Base-by-base conservation (phyloP, 495 filamentous ascomycete genomes). In the Pyrenula massariospora region DNA sequence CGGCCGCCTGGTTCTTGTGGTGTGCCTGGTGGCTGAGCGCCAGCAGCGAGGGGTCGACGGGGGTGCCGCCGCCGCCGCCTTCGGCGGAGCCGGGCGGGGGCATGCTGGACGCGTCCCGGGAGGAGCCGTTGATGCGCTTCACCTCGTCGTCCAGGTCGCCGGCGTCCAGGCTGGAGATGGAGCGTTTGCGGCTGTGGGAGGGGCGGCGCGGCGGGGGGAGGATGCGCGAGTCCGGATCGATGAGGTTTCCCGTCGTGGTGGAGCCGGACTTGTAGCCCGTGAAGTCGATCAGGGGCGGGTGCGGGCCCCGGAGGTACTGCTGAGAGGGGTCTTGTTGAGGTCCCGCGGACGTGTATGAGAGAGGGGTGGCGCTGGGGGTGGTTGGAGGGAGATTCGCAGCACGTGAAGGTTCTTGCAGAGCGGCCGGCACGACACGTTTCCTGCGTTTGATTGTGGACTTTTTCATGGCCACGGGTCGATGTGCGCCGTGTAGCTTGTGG, bases 401-500 rank as follows among this genome's bases (percentile, higher is more conserved):
- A 56, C 31, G 49, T 54, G 20, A 22, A 12, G 54, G 54, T 31
- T 25, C 62, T 55, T 12, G 79, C 50, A 79, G 69, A 19, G 88
- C 90, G n/a, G n/a, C n/a, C 20, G 93, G 92, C 48, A 98, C 89
- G 15, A 98, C 91, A 20, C 93, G 86, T 73, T 97, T 98, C 57
- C 93, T 84, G 48, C 93, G 82, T 70, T 97, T 97, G 68, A 98
- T 98, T 54, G 93, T 84, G 0, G 87, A 85, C 70, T 96, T 97
- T 70, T 98, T 98, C 94, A 98, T 97, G 0, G 87, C 87, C 12
- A 90, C 87, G 5, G 93, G 93, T 25, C 93, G 81, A 70, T 95
- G 92, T 53, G 87, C 84, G 55, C 91, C 91, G 65, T 98, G 93
- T 1, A 98, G 83, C 68, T 97, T 98, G 70, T 95, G 89, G 65